Conservation (phyloP, 768 basidiomycete species). For the Tylopilus subfusipes region DNA sequence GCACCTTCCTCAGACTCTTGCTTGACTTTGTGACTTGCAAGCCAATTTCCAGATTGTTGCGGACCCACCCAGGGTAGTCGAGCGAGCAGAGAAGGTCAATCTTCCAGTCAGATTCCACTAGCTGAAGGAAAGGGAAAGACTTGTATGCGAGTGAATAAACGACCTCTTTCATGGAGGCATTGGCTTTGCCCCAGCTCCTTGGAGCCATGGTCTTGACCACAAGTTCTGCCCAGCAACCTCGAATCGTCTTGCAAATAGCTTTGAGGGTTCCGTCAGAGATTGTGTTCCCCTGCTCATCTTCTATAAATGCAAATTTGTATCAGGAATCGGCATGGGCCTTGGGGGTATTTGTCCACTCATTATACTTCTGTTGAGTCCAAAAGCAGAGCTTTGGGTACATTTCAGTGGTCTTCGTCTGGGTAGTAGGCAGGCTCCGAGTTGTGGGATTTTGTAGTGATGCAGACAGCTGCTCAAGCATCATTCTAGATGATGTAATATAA, state of each 20-base stretch:
- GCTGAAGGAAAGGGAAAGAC: not conserved
- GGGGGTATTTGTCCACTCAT: too few relatives aligned
- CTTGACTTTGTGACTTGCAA: too few relatives aligned
- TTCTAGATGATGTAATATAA: too few relatives aligned
- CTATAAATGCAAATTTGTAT: too few relatives aligned
- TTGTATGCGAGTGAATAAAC: not conserved
- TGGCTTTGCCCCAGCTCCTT: constrained; percentile 7
- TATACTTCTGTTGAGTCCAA: too few relatives aligned
- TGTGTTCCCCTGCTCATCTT: not conserved
- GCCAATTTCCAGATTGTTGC: too few relatives aligned
- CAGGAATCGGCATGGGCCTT: too few relatives aligned
- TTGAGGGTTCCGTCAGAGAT: not conserved
- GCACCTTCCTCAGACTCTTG: not conserved
- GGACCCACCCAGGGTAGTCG: not conserved
- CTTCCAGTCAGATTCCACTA: not conserved
- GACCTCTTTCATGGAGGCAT: not conserved
- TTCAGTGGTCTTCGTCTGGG: too few relatives aligned
- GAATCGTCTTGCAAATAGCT: not conserved
- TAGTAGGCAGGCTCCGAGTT: too few relatives aligned
- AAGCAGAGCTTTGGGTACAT: too few relatives aligned
- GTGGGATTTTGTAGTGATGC: too few relatives aligned
- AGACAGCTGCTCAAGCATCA: too few relatives aligned
- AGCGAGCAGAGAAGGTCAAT: not conserved
- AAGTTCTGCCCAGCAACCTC: constrained; percentile 1
- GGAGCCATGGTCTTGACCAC: not conserved